Evolutionary conservation across 176 grass and related monocot species (phyloP), one percentile per base, ranked within the genome.

Genomic region (Aegilops tauschii): DNA sequence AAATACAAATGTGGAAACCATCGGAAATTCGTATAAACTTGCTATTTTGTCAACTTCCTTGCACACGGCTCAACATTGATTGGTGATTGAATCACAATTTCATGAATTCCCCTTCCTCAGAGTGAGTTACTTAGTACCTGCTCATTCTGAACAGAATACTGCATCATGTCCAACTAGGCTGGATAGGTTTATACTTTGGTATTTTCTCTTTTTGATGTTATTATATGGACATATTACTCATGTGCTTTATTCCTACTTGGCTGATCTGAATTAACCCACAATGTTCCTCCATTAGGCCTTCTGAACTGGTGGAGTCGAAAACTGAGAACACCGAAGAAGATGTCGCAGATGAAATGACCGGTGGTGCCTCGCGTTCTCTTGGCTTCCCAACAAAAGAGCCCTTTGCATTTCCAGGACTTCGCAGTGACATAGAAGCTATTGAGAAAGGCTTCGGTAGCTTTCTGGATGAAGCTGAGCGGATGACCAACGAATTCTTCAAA

Each of bases 241-340:
- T 47, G 13, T 77, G 3, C 1, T 20, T 80, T 36, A 44, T 75
- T 39, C 69, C 14, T 73, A 14, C 39, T 1, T 73, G 5, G 44
- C 31, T 61, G 35, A 11, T 68, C 61, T 6, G 6, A 85, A 40
- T 16, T 35, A 73, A 73, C 17, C 3, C 4, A 69, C 14, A 69
- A 42, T n/a, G 12, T 67, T 81, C 32, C n/a, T 68, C 11, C 21
- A 18, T 69, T 69, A 99, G 97, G 89, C 90, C 97, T 10, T 36
- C 82, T 28, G 92, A 94, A 64, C 87, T 99, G 77, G 79, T 99
- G 77, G 94, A 94, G 65, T 99, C 92, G 3, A 89, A 87, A 88
- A 96, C 79, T 81, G 92, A 99, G 85, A 86, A 83, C 56, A 94
- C 90, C 9, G 97, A 99, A 93, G 93, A 93, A 82, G 97, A 96